A percentile compares a stretch with the other conserved stretches of the same genome.
These are phyloP conservation scores for Bipolaris victoriae DNA, from an alignment of 2,329 filamentous ascomycete genomes.

Conservation along the genomic window DNA sequence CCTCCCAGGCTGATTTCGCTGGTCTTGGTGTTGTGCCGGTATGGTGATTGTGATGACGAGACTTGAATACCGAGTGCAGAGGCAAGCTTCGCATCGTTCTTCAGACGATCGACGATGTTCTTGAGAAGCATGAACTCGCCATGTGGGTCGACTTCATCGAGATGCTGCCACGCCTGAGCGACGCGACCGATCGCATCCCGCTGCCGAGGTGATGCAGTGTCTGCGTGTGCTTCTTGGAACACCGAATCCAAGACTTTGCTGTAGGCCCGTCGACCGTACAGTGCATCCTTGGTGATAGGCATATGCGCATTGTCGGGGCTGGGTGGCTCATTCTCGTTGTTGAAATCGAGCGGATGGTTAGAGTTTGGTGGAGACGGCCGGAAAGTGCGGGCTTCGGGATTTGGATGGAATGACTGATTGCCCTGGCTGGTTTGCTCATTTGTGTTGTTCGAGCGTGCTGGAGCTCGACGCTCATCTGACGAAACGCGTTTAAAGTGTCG, in stretches of 20 bases:
- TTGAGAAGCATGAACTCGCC: constrained; percentile 86
- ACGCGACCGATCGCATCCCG: constrained; percentile 82
- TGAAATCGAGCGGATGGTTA: constrained; percentile 36
- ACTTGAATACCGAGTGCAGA: constrained; percentile 52
- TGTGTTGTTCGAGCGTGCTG: constrained; percentile 41
- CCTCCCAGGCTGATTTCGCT: constrained; percentile 44
- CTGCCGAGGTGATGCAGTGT: constrained; percentile 72
- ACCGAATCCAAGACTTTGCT: constrained; percentile 80
- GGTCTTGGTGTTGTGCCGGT: constrained; percentile 40
- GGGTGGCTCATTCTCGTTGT: constrained; percentile 68
- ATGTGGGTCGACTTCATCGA: constrained; percentile 89
- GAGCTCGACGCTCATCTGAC: constrained; percentile 57
- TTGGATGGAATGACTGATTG: constrained; percentile 41
- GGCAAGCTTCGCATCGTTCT: constrained; percentile 70
- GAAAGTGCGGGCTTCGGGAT: constrained; percentile 47
- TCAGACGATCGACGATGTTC: constrained; percentile 74
- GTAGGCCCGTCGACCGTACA: constrained; percentile 81
- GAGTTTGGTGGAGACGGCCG: constrained; percentile 45
- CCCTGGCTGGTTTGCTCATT: constrained; percentile 16
- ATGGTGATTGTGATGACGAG: constrained; percentile 30
- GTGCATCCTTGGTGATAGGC: constrained; percentile 71
- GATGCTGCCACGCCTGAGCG: constrained; percentile 81
- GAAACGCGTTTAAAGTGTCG: constrained; percentile 90
- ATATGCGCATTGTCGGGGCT: constrained; percentile 60
- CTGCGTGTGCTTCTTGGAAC: constrained; percentile 85